These are phyloP conservation scores for Neoboletus brunneissimus DNA, from an alignment of 768 basidiomycete genomes.

Conservation along the genomic window DNA sequence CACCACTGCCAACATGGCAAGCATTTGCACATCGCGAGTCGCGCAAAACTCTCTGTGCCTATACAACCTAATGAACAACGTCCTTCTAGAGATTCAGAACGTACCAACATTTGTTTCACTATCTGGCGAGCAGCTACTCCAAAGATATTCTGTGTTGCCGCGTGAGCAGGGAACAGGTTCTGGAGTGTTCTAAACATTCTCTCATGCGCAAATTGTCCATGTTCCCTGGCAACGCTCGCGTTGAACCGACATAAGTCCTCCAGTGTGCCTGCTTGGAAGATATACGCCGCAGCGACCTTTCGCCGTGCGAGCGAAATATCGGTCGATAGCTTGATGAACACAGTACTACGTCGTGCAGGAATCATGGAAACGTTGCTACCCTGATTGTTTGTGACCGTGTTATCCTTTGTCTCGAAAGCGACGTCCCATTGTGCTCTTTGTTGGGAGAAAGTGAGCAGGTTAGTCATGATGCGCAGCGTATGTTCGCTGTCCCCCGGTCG, in stretches of 20 bases:
- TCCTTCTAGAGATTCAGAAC: neutral
- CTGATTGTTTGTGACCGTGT: slow-evolving; percentile 19
- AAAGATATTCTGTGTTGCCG: slow-evolving; percentile 24
- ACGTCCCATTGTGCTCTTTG: slow-evolving; percentile 38
- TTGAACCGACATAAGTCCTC: slow-evolving; percentile 56
- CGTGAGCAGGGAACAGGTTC: slow-evolving; percentile 42
- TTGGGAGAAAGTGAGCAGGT: slow-evolving; percentile 61
- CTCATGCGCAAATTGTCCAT: slow-evolving; percentile 68
- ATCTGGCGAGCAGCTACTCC: slow-evolving; percentile 35
- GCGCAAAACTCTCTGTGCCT: slow-evolving; percentile 45
- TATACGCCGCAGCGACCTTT: slow-evolving; percentile 62
- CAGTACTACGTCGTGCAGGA: slow-evolving; percentile 51
- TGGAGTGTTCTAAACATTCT: slow-evolving; percentile 58
- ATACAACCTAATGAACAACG: neutral
- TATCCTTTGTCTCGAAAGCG: slow-evolving; percentile 41
- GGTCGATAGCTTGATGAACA: slow-evolving; percentile 54
- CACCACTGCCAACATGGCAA: slow-evolving; percentile 73
- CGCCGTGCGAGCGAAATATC: slow-evolving; percentile 47
- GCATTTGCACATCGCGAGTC: slow-evolving; percentile 73
- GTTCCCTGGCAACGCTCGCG: slow-evolving; percentile 52
- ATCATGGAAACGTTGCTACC: slow-evolving; percentile 17
- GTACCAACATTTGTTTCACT: slow-evolving; percentile 48
- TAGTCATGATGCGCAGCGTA: slow-evolving; percentile 76
- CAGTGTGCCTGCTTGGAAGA: slow-evolving; percentile 44
- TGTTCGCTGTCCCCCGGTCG: slow-evolving; percentile 51